Base-by-base conservation (phyloP, 306 rosid genomes). In the Fagus crenata region DNA sequence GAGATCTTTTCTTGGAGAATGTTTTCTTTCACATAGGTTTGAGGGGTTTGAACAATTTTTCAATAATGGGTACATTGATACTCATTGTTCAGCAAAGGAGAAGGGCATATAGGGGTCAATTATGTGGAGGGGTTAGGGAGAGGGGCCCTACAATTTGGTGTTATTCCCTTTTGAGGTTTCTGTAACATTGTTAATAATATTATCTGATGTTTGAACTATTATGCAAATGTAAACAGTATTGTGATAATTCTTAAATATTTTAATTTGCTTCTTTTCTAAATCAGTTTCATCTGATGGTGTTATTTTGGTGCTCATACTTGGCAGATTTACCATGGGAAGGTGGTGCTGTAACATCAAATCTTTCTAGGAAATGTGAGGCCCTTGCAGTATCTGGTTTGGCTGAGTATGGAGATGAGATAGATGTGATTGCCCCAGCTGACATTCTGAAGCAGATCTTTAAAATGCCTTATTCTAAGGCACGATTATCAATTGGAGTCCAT, bases 391-490 rank as follows among this genome's bases (percentile, higher is more conserved):
- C 94, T 77, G 98, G 98, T 35, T 75, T 94, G 86, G 98, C 83
- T 60, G 96, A 94, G 53, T 90, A 94, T 82, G 98, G 98, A 39
- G 97, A 94, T 82, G 98, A 90, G 83, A 88, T 94, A 64, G 98
- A 94, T 76, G 97, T 94, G 63, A 92, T 94, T 85, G 95, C 97
- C 75, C 97, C 98, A 32, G 87, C 89, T 58, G 97, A 94, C 82
- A 88, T 92, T 84, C 87, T 94, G 85, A 94, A 94, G 93, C 98
- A 89, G 86, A 94, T 94, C 64, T 94, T 94, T 83, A 94, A 90
- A 85, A 94, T 94, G 88, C 97, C 98, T 13, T 94, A 94, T 85
- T 90, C 98, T 12, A 94, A 92, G 89, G 96, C 96, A 77, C 95
- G 96, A 22, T 83, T 94, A 53, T 94, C 98, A 1, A 79, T 94